Conservation (phyloP, 352 stramenopile genomes). For the Pythium plurisporium region DNA sequence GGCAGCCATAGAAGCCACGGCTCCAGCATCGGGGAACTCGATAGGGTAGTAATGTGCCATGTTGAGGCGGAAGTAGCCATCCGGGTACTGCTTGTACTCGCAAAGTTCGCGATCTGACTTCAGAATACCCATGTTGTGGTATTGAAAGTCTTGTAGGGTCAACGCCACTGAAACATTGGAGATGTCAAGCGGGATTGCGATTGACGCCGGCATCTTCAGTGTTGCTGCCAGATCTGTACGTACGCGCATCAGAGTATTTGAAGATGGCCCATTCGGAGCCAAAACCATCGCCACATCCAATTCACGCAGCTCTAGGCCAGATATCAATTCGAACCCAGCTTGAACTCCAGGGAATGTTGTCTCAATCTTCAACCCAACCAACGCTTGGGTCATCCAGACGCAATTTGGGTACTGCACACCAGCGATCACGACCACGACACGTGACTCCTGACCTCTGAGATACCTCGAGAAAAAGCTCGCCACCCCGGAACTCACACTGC, state of each 20-base stretch:
- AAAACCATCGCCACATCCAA: conserved; percentile 53
- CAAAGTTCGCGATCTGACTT: conserved; percentile 49
- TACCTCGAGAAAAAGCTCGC: conserved; percentile 69
- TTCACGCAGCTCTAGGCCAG: conserved; percentile 56
- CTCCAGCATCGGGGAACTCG: conserved; percentile 31
- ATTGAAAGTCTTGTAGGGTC: conserved; percentile 37
- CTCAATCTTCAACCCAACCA: conserved; percentile 55
- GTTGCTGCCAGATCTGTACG: conserved; percentile 59
- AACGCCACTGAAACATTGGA: conserved; percentile 60
- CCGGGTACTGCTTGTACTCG: conserved; percentile 55
- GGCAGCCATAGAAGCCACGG: conserved; percentile 41
- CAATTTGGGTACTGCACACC: conserved; percentile 45
- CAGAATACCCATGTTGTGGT: conserved; percentile 39
- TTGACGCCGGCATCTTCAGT: conserved; percentile 68
- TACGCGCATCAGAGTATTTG: conserved; percentile 70
- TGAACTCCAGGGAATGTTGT: conserved; percentile 60
- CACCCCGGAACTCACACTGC: conserved; percentile 45
- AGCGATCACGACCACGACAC: conserved; percentile 48
- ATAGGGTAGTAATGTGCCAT: conserved; percentile 71
- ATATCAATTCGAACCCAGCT: conserved; percentile 60
- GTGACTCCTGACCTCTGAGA: conserved; percentile 46
- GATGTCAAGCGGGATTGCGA: conserved; percentile 64
- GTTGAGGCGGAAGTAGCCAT: conserved; percentile 61
- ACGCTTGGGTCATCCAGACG: conserved; percentile 56
- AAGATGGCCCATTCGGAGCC: conserved; percentile 4